phyloP scores from a whole-genome alignment of 768 basidiomycete genomes.

The Suillus variegatus region DNA sequence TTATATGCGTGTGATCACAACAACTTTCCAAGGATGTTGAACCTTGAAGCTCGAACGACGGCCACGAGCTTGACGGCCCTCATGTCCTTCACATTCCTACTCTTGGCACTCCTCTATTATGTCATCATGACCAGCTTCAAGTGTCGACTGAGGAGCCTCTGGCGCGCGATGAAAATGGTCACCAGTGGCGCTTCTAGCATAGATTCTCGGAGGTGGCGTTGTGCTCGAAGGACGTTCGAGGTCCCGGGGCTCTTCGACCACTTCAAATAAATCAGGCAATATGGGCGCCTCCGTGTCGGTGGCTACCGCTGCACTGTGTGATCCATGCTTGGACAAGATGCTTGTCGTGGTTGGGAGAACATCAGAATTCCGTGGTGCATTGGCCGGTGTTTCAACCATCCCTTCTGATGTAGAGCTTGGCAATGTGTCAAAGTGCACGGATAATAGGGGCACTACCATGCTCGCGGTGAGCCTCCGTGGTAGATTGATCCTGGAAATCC shows the following conservation, averaged over 20 bases:
- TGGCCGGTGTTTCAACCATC: too few relatives aligned
- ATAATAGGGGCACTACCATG: neutral
- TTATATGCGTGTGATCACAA: neutral
- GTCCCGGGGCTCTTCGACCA: neutral
- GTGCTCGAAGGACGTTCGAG: neutral
- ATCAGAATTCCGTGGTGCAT: neutral
- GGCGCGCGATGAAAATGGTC: neutral
- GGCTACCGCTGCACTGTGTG: neutral
- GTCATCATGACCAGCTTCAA: neutral
- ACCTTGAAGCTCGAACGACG: neutral
- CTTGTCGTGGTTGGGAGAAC: neutral
- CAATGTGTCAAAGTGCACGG: neutral
- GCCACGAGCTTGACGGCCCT: neutral
- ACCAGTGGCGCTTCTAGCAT: neutral
- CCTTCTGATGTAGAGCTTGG: neutral
- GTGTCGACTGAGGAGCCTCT: neutral
- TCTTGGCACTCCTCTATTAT: neutral
- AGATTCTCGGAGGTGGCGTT: neutral
- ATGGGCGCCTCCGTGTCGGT: neutral
- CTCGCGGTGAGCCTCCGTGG: neutral
- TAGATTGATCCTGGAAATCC: neutral
- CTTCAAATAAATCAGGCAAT: too few relatives aligned
- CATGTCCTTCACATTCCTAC: neutral
- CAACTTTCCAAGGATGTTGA: neutral
- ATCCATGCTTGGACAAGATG: too few relatives aligned